Conservation (phyloP, 192 early-diverging fungal species). For the Mycoemilia scoparia region DNA sequence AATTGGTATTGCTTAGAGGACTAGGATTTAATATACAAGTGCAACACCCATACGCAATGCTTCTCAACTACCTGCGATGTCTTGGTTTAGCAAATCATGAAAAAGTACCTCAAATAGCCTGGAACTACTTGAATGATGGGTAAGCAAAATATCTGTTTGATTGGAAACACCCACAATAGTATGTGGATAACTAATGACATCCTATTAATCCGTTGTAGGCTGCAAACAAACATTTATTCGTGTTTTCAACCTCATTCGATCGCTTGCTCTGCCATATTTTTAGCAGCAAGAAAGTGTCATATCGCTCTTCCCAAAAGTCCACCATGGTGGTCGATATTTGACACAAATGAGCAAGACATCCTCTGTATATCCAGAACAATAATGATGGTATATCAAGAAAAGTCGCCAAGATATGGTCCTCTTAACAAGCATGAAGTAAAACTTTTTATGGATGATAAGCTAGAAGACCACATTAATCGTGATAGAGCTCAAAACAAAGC, state of each 20-base stretch:
- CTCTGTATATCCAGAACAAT: constrained; percentile 38
- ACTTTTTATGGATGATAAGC: constrained; percentile 5
- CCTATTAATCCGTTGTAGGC: too few relatives aligned
- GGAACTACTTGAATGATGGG: constrained; percentile 91
- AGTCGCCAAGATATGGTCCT: constrained; percentile 32
- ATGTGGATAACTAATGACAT: too few relatives aligned
- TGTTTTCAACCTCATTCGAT: constrained; percentile 39
- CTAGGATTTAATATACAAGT: constrained; percentile 95
- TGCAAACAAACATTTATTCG: constrained; percentile 17
- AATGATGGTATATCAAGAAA: constrained; percentile 34
- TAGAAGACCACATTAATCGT: constrained; percentile 5
- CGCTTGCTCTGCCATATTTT: constrained; percentile 70
- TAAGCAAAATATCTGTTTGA: constrained; percentile 40
- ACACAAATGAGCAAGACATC: constrained; percentile 48
- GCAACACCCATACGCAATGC: constrained; percentile 83
- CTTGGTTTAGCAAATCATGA: constrained; percentile 59
- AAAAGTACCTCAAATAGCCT: constrained; percentile 63
- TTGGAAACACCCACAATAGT: constrained; percentile 57
- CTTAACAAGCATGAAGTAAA: constrained; percentile 35
- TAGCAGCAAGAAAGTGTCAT: constrained; percentile 47
- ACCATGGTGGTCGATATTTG: constrained; percentile 80
- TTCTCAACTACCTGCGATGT: constrained; percentile 82
- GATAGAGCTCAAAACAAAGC: neutral
- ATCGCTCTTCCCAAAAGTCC: constrained; percentile 52
- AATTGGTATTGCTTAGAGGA: constrained; percentile 72